Evolutionary conservation across 176 grass and related monocot species (phyloP).

Genomic region (Oryza australiensis): DNA sequence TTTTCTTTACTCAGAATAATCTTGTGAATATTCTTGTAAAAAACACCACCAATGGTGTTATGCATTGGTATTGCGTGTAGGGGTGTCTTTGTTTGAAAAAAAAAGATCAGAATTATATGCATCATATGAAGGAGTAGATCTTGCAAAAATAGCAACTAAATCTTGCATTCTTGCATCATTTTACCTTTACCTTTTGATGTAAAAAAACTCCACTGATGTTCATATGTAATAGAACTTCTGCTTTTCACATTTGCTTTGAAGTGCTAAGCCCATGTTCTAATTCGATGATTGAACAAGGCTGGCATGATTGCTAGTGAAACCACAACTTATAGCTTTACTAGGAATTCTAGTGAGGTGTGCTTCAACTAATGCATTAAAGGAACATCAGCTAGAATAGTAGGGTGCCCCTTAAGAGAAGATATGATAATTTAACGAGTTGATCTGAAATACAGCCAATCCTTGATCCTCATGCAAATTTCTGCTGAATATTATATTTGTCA

Average conservation of each 20-base stretch:
- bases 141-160: conserved; percentile 15
- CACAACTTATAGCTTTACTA: not conserved
- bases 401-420: conserved; percentile 10
- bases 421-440: conserved; percentile 20
- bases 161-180: not conserved
- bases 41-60: not conserved
- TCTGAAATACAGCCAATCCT: conserved; percentile 14
- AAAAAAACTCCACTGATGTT: not conserved
- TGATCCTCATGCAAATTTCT: conserved; percentile 24
- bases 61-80: not conserved
- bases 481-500: conserved; percentile 13
- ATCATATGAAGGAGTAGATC: conserved; percentile 4
- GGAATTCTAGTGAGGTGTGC: not conserved
- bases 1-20: not conserved
- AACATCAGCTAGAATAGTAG: conserved; percentile 4
- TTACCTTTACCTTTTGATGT: not conserved
- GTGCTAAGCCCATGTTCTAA: not conserved
- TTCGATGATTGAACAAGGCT: conserved; percentile 19
- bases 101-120: not conserved
- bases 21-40: not conserved
- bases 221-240: not conserved
- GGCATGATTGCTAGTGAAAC: conserved; percentile 5
- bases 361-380: conserved; percentile 29
- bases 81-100: not conserved
- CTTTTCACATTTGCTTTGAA: conserved; percentile 26